phyloP scores from a whole-genome alignment of 2,329 filamentous ascomycete species.

The Chrysoporthe puriensis region DNA sequence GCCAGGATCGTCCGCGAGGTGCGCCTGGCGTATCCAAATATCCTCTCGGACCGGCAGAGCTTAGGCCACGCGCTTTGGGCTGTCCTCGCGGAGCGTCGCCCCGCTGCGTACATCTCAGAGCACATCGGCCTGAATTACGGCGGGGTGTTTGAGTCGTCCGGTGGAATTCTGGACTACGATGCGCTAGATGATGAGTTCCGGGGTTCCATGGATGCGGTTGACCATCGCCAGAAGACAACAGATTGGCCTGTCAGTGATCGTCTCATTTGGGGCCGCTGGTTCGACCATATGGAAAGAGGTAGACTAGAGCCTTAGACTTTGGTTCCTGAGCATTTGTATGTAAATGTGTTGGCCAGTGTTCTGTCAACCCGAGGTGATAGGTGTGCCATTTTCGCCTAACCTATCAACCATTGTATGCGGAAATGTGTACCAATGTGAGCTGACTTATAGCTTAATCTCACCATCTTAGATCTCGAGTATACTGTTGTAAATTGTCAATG shows the following conservation, averaged over 20 bases:
- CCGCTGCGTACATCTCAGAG: background rate
- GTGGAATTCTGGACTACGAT: conserved; percentile 23
- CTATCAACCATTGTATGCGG: too few species aligned
- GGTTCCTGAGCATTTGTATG: background rate
- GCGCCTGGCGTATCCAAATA: conserved; percentile 41
- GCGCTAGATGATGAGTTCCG: conserved; percentile 3
- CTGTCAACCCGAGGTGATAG: too few species aligned
- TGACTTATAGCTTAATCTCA: too few species aligned
- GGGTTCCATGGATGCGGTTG: background rate
- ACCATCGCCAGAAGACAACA: conserved; percentile 2
- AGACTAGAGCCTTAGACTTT: conserved; percentile 9
- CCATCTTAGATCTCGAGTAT: too few species aligned
- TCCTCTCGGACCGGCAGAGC: conserved; percentile 22
- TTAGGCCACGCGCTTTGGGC: conserved; percentile 19
- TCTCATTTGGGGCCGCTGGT: background rate
- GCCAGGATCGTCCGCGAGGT: conserved; percentile 49
- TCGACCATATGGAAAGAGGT: conserved; percentile 14
- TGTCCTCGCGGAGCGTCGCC: conserved; percentile 18
- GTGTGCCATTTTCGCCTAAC: too few species aligned
- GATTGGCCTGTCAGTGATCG: conserved; percentile 12
- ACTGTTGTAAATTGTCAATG: too few species aligned
- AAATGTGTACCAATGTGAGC: too few species aligned
- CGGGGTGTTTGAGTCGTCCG: background rate
- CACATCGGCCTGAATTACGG: too few species aligned
- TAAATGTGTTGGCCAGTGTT: background rate